phyloP scores from a whole-genome alignment of 768 basidiomycete species.

The Suillus subluteus region DNA sequence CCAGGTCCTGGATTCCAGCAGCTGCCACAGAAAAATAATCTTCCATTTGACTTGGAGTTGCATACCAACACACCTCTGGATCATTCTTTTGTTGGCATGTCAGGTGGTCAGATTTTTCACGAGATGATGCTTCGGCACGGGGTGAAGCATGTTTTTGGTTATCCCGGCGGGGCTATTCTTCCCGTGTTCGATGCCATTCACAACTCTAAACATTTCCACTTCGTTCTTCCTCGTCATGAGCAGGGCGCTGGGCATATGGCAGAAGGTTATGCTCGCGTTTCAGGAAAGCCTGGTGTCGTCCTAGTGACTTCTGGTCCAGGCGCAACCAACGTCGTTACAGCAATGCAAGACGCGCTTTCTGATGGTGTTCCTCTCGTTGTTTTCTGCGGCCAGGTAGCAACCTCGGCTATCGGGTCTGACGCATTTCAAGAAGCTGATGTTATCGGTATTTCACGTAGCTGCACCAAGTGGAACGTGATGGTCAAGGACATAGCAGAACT shows the following conservation, averaged over 20 bases:
- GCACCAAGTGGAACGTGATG: slow-evolving; percentile 99
- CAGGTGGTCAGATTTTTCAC: slow-evolving; percentile 97
- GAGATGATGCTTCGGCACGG: slow-evolving; percentile 99
- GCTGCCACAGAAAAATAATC: slow-evolving; percentile 45
- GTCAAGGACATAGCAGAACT: slow-evolving; percentile 96
- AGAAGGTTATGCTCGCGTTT: slow-evolving; percentile 96
- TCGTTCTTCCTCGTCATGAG: slow-evolving; percentile 94
- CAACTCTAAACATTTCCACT: slow-evolving; percentile 93
- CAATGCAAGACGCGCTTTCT: slow-evolving; percentile 96
- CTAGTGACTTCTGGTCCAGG: slow-evolving; percentile 98
- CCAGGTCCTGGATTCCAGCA: slow-evolving; percentile 62
- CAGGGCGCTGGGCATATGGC: slow-evolving; percentile 99
- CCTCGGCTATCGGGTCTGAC: slow-evolving; percentile 97
- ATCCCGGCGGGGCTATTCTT: slow-evolving; percentile 96
- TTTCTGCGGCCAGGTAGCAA: slow-evolving; percentile 98
- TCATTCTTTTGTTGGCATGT: slow-evolving; percentile 89
- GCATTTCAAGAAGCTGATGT: slow-evolving; percentile 99
- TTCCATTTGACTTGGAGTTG: slow-evolving; percentile 37
- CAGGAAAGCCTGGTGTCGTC: slow-evolving; percentile 96
- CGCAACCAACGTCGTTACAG: slow-evolving; percentile 96
- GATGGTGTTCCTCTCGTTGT: slow-evolving; percentile 96
- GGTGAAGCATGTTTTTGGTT: slow-evolving; percentile 97
- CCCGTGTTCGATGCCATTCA: slow-evolving; percentile 99
- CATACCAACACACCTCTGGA: slow-evolving; percentile 60
- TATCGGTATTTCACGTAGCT: slow-evolving; percentile 93